phyloP scores from a whole-genome alignment of 495 filamentous ascomycete genomes.

The Lophium mytilinum region DNA sequence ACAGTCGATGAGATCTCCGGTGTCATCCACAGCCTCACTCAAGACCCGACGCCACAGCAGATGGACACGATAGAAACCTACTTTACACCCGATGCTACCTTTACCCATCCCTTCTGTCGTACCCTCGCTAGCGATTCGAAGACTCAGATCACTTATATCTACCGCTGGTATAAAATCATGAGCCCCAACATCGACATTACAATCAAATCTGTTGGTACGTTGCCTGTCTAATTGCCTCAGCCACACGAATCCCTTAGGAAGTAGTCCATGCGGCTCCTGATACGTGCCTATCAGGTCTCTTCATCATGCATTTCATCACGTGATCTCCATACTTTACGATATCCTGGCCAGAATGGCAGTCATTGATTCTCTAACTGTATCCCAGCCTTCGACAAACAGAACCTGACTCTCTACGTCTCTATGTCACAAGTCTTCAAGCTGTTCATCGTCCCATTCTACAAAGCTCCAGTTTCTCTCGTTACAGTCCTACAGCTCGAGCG shows the following conservation, averaged over 20 bases:
- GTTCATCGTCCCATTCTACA: slow-evolving; percentile 68
- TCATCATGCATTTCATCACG: too few relatives aligned
- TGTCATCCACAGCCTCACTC: slow-evolving; percentile 59
- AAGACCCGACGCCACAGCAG: slow-evolving; percentile 57
- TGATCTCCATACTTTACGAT: too few relatives aligned
- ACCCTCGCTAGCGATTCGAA: slow-evolving; percentile 55
- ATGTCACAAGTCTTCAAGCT: slow-evolving; percentile 66
- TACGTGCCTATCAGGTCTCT: too few relatives aligned
- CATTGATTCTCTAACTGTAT: not conserved
- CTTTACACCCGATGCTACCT: slow-evolving; percentile 61
- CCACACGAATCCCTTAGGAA: not conserved
- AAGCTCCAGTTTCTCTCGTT: slow-evolving; percentile 58
- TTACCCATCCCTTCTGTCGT: slow-evolving; percentile 74
- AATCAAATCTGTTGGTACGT: slow-evolving; percentile 59
- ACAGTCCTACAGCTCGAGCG: slow-evolving; percentile 56
- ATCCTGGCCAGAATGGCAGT: too few relatives aligned
- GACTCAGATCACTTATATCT: slow-evolving; percentile 57
- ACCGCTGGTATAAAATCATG: slow-evolving; percentile 81
- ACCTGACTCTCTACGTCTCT: slow-evolving; percentile 58
- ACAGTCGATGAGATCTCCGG: slow-evolving; percentile 47
- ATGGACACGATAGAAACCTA: slow-evolving; percentile 53
- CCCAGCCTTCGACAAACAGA: slow-evolving; percentile 58
- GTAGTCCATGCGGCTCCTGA: not conserved
- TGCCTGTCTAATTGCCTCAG: not conserved
- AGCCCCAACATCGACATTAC: slow-evolving; percentile 63